Base-by-base conservation (phyloP, 768 basidiomycete species). In the Lactifluus rugatus region DNA sequence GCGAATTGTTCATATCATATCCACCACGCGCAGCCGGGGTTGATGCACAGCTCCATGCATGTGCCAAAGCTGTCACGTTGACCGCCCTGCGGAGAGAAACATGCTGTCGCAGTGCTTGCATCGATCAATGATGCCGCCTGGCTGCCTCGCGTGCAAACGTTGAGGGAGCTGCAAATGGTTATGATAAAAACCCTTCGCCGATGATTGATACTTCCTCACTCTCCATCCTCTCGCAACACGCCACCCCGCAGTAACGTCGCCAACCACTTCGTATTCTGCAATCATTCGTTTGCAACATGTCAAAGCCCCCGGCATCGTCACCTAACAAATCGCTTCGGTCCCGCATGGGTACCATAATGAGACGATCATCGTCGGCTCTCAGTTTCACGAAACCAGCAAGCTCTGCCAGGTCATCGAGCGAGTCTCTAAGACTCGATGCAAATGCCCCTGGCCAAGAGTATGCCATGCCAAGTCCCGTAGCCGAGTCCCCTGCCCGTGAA, bases 401-500 rank as follows among this genome's bases (percentile, higher is more conserved):
- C 3, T 36, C 61, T 5, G 41, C 61, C 23, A 58, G 51, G 54
- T 62, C 63, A 13, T 64, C 62, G 16, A 57, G 48, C 25, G 63
- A 60, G 39, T 64, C 62, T 36, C 67, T 73, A 54, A 70, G 67
- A 61, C 68, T 75, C 2, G 71, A 75, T 32, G 66, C 74, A 3
- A 53, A 70, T 8, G 55, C 73, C 41, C 67, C 67, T 45, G 60
- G 72, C 13, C 47, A 66, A 31, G 56, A 65, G 13, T 47, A 65
- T 26, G 65, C 63, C 31, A 66, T 73, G 13, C 83, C 84, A 11
- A 84, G 82, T 60, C 84, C 87, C 3, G 86, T 89, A 57, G 75
- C 80, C 1, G 87, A 89, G 66, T 86, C 83, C 2, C 84, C 85
- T 28, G 76, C 76, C 8, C 76, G 83, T 25, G 82, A 84, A 64